These are phyloP conservation scores for Podospora tetraspora DNA, from an alignment of 495 filamentous ascomycete species.

Conservation along the genomic window DNA sequence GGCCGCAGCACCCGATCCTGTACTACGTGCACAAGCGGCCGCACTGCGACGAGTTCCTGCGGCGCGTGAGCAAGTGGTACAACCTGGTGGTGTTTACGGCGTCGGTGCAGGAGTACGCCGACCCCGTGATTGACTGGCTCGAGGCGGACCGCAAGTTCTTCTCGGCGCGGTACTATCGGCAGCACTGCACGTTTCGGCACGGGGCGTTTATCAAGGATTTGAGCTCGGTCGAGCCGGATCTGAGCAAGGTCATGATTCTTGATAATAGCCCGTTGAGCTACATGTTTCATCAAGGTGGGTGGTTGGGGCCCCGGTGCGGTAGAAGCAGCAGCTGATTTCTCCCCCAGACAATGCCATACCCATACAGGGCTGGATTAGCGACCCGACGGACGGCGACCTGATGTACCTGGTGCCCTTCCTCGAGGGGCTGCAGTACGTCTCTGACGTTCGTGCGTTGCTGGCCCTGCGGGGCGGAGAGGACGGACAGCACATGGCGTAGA, in stretches of 20 bases:
- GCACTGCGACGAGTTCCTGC: constrained; percentile 92
- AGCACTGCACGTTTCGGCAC: constrained; percentile 92
- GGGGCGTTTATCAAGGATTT: constrained; percentile 98
- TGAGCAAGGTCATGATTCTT: constrained; percentile 96
- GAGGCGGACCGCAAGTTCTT: constrained; percentile 97
- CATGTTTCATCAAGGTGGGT: constrained; percentile 92
- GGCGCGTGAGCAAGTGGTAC: constrained; percentile 93
- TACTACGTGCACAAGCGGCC: constrained; percentile 99
- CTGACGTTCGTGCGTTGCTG: constrained; percentile 84
- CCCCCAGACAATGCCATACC: constrained; percentile 83
- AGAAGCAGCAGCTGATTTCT: not conserved
- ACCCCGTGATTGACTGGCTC: constrained; percentile 98
- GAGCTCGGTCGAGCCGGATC: constrained; percentile 88
- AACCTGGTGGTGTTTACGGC: constrained; percentile 97
- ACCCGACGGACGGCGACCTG: constrained; percentile 85
- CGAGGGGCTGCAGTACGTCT: constrained; percentile 92
- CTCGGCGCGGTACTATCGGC: constrained; percentile 82
- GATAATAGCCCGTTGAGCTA: constrained; percentile 98
- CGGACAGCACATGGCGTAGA: constrained; percentile 46
- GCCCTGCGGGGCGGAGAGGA: constrained; percentile 81
- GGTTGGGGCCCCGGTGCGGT: not conserved
- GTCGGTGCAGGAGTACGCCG: constrained; percentile 96
- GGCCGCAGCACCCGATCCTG: constrained; percentile 89
- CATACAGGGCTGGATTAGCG: constrained; percentile 88
- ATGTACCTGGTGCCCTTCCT: constrained; percentile 89